Evolutionary conservation across 176 grass and related monocot genomes (phyloP), one percentile per base, ranked within the genome.

Genomic region (Alopecurus myosuroides): DNA sequence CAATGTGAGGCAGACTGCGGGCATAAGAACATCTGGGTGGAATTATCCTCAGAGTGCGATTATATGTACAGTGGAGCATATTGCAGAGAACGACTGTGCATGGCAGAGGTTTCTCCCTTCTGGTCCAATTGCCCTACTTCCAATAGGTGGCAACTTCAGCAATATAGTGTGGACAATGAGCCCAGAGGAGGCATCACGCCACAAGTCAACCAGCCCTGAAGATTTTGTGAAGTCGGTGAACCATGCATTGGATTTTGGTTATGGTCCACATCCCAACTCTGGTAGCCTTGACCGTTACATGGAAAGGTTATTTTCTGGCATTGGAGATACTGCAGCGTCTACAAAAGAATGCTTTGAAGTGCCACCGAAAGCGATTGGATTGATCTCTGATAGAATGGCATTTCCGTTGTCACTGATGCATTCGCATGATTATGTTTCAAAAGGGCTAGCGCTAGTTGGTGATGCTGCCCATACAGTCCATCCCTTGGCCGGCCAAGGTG

Each of bases 91-190:
- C 77, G 71, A 88, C 53, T 89, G 63, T 87, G 97, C 97, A 36
- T 99, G 93, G 91, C 91, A 99, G 74, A 99, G 97, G 71, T 99
- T 99, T 94, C 97, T 99, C 11, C 91, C 97, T 66, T 85, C 86
- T 49, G 97, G 97, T 75, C 97, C 97, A 30, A 91, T 99, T 26
- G 97, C 97, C 63, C 88, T 96, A 51, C 86, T 96, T 40, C 91
- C 97, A 7, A 89, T 99, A 61, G 97, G 93, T 3, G 70, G 89
- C 49, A 94, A 84, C 33, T 99, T 92, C 74, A 99, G 97, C 91
- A 99, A 96, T 81, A 96, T 98, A 85, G 97, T 98, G 35, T 98
- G 97, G 97, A 98, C 97, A 91, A 98, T 98, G 97, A 87, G 81
- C 70, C 87, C 93, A 36, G 89, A 92, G 62, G 91, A 94, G 39